Evolutionary conservation across 1,284 basidiomycete species (phyloP).

Genomic region (Rhodotorula sp.): DNA sequence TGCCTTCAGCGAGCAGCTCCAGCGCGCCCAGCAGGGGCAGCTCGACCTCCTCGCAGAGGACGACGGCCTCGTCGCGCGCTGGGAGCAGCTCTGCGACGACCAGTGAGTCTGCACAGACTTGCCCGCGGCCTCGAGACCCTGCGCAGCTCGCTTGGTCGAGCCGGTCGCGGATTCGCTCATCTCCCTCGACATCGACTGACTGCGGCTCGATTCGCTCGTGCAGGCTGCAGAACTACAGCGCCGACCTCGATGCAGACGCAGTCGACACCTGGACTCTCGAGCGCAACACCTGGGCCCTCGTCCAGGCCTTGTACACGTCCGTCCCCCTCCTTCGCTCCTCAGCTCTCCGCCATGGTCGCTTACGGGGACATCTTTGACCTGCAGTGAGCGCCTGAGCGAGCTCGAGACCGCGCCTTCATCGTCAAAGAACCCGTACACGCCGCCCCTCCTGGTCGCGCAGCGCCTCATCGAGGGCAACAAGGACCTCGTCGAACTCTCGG

Average conservation of each 20-base stretch:
- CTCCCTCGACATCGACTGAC: not conserved
- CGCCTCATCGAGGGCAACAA: constrained; percentile 65
- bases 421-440: constrained; percentile 70
- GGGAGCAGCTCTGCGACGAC: constrained; percentile 29
- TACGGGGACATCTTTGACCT: not conserved
- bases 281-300: constrained; percentile 74
- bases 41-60: constrained; percentile 39
- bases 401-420: constrained; percentile 9
- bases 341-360: not conserved
- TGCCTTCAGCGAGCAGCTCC: constrained; percentile 38
- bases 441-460: constrained; percentile 69
- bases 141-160: too few species aligned
- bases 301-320: constrained; percentile 63
- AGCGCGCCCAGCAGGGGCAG: constrained; percentile 30
- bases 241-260: constrained; percentile 56
- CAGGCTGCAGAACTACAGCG: constrained; percentile 28
- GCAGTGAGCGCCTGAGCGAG: constrained; percentile 33
- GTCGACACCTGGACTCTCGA: constrained; percentile 68
- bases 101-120: constrained; percentile 15
- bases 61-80: constrained; percentile 35
- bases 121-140: not conserved
- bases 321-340: constrained; percentile 13
- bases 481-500: constrained; percentile 67
- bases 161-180: not conserved
- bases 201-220: not conserved